Percentiles rank a stretch among this genome's conserved stretches.
Evolutionary conservation across 805 yeast genomes (phyloP).

Genomic region (Saturnispora saitoi): DNA sequence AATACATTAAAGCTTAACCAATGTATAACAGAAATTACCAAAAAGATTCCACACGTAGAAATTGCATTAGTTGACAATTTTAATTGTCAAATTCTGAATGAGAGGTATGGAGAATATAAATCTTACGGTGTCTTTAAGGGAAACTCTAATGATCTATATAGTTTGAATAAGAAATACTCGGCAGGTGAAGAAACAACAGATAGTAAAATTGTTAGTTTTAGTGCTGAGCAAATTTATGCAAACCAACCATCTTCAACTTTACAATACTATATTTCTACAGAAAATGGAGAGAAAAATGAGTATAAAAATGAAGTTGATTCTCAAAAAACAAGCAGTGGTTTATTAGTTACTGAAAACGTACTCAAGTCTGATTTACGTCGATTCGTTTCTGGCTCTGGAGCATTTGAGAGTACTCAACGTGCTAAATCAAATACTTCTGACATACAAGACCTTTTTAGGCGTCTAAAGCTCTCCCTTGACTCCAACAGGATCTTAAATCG

Average conservation of each 20-base stretch:
- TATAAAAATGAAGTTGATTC: neutral
- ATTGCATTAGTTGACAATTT: constrained; percentile 13
- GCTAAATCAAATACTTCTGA: neutral
- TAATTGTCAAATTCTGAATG: neutral
- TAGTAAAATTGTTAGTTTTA: neutral
- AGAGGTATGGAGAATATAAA: constrained; percentile 8
- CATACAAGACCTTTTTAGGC: neutral
- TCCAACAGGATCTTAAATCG: neutral
- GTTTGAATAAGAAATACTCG: constrained; percentile 6
- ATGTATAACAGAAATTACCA: constrained; percentile 14
- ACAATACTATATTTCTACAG: neutral
- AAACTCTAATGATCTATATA: neutral
- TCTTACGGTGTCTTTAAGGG: constrained; percentile 13
- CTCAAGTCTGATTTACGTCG: neutral
- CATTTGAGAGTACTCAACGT: neutral
- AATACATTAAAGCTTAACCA: constrained; percentile 13
- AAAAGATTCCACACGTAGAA: constrained; percentile 10
- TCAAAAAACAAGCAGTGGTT: neutral
- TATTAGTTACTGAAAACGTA: neutral
- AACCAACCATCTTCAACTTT: neutral
- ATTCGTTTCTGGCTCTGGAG: neutral
- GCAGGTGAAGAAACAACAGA: neutral
- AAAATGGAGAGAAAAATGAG: neutral
- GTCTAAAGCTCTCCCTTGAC: constrained; percentile 1
- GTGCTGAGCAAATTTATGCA: neutral